Conservation (phyloP, 2,329 filamentous ascomycete genomes). For the Claviceps humidiphila region DNA sequence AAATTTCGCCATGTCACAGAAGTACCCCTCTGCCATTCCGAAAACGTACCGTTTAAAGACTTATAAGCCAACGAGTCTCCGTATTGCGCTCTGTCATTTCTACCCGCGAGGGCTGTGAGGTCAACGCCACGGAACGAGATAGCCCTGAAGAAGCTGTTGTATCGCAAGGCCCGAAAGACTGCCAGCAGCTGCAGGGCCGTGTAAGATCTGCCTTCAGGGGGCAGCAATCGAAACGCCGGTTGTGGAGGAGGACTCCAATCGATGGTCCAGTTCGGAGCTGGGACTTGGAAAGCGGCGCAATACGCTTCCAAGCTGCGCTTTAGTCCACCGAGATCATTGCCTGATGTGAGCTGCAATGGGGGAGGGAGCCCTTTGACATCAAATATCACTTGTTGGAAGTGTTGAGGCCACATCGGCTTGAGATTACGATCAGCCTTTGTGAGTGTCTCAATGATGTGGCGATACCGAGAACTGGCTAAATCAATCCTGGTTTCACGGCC, state of each 20-base stretch:
- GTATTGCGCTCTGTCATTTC: constrained; percentile 30
- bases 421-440: constrained; percentile 41
- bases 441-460: constrained; percentile 39
- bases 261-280: constrained; percentile 37
- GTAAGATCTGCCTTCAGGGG: constrained; percentile 27
- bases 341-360: constrained; percentile 38
- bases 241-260: constrained; percentile 28
- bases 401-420: constrained; percentile 45
- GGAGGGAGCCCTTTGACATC: constrained; percentile 38
- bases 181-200: constrained; percentile 40
- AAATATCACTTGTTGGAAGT: constrained; percentile 40
- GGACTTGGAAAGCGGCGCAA: constrained; percentile 36
- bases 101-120: constrained; percentile 25
- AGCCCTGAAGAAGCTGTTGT: constrained; percentile 46
- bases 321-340: constrained; percentile 42
- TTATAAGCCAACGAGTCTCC: constrained; percentile 36
- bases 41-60: constrained; percentile 34
- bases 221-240: constrained; percentile 42
- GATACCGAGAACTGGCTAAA: constrained; percentile 40
- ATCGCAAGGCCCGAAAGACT: constrained; percentile 41
- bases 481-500: constrained; percentile 32
- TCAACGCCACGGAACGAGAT: constrained; percentile 42
- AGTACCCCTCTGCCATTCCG: not conserved
- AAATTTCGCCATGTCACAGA: not conserved
- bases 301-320: constrained; percentile 42